Evolutionary conservation across 2,329 filamentous ascomycete genomes (phyloP), one percentile per base, ranked within the genome.

Genomic region (Sporothrix euskadiensis): DNA sequence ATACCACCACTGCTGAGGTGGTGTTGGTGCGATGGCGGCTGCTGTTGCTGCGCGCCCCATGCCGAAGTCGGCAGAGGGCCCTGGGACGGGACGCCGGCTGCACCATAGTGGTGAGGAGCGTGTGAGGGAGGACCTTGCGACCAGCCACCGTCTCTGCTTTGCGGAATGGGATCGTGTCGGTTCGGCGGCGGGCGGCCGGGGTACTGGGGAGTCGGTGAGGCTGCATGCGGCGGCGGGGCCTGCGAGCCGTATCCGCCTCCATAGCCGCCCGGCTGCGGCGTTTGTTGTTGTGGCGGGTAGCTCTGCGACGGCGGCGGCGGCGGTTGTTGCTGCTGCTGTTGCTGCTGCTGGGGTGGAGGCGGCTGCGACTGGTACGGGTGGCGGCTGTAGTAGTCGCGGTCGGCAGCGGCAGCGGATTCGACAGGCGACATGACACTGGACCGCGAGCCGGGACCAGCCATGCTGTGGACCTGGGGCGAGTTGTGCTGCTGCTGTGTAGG

Each of bases 381-480:
- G 0, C 80, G 78, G 19, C 77, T 77, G 75, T 87, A 89, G 75
- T 86, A 88, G 14, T 88, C 87, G 12, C 84, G 84, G 0, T 78
- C 75, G 52, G 70, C 78, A 0, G 80, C 80, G 7, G 80, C 75
- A 16, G 81, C 81, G 14, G 82, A 78, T 30, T 85, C 83, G 32
- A 83, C 81, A 69, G 80, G 82, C 75, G 76, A 78, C 16, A 81
- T 81, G 76, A 87, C 83, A 10, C 83, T 81, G 9, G 82, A 78
- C 39, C 86, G 82, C n/a, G 85, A 83, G 4, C 81, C 80, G 32
- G 73, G 69, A 10, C 71, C 68, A 0, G 80, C 82, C 77, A 86
- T 80, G 70, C 85, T 83, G 74, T 85, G 84, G 8, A 84, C 76
- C 74, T 86, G 85, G 8, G 87, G 86, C 4, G 88, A 88, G 59